phyloP scores from a whole-genome alignment of 2,329 filamentous ascomycete genomes.

The Apiospora marii region DNA sequence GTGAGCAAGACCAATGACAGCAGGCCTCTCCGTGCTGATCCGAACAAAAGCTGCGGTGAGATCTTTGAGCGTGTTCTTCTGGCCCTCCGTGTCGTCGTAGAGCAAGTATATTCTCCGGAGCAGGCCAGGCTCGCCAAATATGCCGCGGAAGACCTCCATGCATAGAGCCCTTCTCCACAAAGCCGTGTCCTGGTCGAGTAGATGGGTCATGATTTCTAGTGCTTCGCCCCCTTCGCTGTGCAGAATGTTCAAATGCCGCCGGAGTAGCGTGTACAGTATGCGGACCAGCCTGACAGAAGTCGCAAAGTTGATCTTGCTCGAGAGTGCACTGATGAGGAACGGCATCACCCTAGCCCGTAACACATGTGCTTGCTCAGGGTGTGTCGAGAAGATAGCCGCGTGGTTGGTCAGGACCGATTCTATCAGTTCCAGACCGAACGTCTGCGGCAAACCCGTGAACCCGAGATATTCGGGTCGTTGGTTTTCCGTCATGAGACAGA shows the following conservation, averaged over 20 bases:
- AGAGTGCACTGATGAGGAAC: constrained; percentile 78
- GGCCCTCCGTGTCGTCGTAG: constrained; percentile 77
- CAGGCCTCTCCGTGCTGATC: constrained; percentile 88
- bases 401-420: constrained; percentile 90
- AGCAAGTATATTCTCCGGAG: constrained; percentile 81
- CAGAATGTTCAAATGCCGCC: constrained; percentile 78
- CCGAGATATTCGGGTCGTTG: constrained; percentile 83
- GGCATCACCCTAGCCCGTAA: constrained; percentile 83
- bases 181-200: constrained; percentile 85
- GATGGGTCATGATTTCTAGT: constrained; percentile 80
- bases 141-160: constrained; percentile 87
- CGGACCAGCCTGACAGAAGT: constrained; percentile 83
- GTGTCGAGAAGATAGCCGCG: constrained; percentile 77
- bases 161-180: constrained; percentile 89
- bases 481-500: constrained; percentile 87
- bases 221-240: constrained; percentile 83
- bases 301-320: constrained; percentile 80
- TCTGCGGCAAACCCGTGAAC: constrained; percentile 78
- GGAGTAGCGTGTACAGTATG: constrained; percentile 82
- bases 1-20: constrained; percentile 85
- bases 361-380: constrained; percentile 82
- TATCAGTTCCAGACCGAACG: constrained; percentile 89
- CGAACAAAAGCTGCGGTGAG: constrained; percentile 90
- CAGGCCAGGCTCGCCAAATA: constrained; percentile 83
- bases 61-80: constrained; percentile 80